Conservation (phyloP, 2,329 filamentous ascomycete genomes). For the Berkeleyomyces basicola region DNA sequence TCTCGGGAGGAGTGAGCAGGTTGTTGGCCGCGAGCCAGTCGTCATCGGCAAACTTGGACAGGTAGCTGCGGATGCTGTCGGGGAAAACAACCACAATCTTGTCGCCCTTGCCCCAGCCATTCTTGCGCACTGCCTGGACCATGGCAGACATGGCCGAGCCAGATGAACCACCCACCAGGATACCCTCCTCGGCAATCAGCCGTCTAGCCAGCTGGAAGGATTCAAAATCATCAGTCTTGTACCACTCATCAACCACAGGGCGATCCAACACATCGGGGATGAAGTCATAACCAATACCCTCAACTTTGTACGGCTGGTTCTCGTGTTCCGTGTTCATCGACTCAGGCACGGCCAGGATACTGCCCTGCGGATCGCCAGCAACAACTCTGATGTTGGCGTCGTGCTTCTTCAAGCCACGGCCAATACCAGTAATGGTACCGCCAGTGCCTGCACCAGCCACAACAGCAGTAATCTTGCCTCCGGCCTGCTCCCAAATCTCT, state of each 20-base stretch:
- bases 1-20: constrained; percentile 39
- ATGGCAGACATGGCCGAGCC: constrained; percentile 80
- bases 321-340: constrained; percentile 60
- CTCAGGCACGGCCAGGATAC: constrained; percentile 72
- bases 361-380: constrained; percentile 82
- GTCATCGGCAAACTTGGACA: constrained; percentile 96
- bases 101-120: constrained; percentile 65
- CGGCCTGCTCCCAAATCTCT: constrained; percentile 88
- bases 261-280: constrained; percentile 85
- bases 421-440: constrained; percentile 83
- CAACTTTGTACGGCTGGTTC: constrained; percentile 88
- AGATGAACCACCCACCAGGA: constrained; percentile 84
- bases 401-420: constrained; percentile 74
- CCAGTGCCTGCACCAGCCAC: constrained; percentile 90
- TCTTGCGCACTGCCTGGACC: constrained; percentile 59
- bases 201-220: constrained; percentile 82
- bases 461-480: constrained; percentile 64
- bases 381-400: constrained; percentile 73
- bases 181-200: constrained; percentile 82
- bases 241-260: constrained; percentile 75
- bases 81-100: constrained; percentile 82
- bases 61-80: constrained; percentile 92
- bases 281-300: constrained; percentile 98
- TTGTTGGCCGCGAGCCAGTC: constrained; percentile 97
- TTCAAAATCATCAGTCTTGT: constrained; percentile 89